Percentiles rank a stretch among this genome's conserved stretches.
These are phyloP conservation scores for Leptographium flavum DNA, from an alignment of 2,329 filamentous ascomycete genomes.

Conservation along the genomic window DNA sequence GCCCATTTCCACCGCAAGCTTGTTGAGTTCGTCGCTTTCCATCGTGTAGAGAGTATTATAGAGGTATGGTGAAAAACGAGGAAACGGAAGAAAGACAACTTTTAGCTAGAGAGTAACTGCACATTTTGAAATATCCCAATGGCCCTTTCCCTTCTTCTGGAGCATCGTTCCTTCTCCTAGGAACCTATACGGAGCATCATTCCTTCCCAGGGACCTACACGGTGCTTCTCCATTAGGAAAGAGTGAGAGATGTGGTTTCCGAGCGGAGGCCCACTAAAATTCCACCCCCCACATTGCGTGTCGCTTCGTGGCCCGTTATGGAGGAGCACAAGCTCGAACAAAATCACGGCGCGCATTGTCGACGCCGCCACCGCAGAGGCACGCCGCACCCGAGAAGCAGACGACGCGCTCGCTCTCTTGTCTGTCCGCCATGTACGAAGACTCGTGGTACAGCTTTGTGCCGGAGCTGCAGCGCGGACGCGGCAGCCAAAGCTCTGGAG, in stretches of 20 bases:
- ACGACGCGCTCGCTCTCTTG: neutral
- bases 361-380: neutral
- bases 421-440: constrained; percentile 80
- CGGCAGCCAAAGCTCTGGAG: constrained; percentile 26
- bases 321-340: neutral
- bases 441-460: constrained; percentile 71
- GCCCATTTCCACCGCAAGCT: too few species aligned
- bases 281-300: neutral
- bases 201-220: too few species aligned
- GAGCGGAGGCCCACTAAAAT: neutral
- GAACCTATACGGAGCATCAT: too few species aligned
- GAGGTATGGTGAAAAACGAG: too few species aligned
- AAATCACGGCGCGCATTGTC: neutral
- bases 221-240: neutral
- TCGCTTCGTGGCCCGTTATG: neutral
- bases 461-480: constrained; percentile 42
- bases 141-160: too few species aligned
- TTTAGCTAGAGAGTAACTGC: too few species aligned
- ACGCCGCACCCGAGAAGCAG: neutral
- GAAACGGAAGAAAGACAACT: too few species aligned
- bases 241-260: too few species aligned
- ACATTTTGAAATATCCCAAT: too few species aligned
- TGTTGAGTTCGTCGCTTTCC: too few species aligned
- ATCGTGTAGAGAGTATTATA: too few species aligned
- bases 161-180: too few species aligned